Conservation (phyloP, 345 rosid species). For the Syzygium jambos region DNA sequence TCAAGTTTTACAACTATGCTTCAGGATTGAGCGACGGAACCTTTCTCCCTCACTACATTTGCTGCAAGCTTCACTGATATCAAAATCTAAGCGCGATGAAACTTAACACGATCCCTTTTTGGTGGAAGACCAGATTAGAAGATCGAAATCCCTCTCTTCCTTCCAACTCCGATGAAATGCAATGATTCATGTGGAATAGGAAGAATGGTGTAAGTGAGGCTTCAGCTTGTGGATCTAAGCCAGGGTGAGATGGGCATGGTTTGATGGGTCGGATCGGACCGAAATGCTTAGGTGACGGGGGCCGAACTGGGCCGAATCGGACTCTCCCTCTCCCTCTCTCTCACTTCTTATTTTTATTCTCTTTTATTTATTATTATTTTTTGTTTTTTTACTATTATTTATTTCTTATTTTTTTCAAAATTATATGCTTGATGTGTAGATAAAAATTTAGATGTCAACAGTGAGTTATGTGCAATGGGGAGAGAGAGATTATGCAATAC, state of each 20-base stretch:
- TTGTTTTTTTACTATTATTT: too few relatives aligned
- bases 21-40: background rate
- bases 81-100: too few relatives aligned
- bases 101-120: too few relatives aligned
- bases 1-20: too few relatives aligned
- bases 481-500: too few relatives aligned
- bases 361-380: too few relatives aligned
- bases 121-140: background rate
- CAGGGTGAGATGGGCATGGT: background rate
- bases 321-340: background rate
- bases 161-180: background rate
- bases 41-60: background rate
- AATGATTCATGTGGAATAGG: background rate
- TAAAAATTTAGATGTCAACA: too few relatives aligned
- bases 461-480: too few relatives aligned
- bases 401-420: too few relatives aligned
- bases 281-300: background rate
- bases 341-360: too few relatives aligned
- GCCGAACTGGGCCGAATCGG: background rate
- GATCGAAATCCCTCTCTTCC: background rate
- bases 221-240: background rate
- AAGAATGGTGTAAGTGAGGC: background rate
- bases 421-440: too few relatives aligned
- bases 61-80: background rate
- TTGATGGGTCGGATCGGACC: rapidly evolving